Conservation (phyloP, 345 rosid species). For the Luvunga scandens region DNA sequence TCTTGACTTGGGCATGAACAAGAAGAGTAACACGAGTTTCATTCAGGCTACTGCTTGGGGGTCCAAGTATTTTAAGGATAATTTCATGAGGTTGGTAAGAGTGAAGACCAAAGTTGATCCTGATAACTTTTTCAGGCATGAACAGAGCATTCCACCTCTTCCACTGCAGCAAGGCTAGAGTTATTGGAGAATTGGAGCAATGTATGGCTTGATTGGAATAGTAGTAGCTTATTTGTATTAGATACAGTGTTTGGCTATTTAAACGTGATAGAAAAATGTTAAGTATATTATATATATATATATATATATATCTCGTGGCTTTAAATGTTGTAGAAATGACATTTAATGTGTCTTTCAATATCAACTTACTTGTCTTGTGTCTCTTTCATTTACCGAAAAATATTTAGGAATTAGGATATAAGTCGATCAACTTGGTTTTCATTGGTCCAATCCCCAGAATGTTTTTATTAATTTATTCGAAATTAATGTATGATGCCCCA, state of each 20-base stretch:
- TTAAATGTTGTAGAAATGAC: no score
- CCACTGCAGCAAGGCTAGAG: neutral
- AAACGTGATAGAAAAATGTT: no score
- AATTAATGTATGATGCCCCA: no score
- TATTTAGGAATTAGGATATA: no score
- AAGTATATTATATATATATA: no score
- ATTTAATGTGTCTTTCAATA: no score
- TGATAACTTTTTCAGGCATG: conserved; percentile 36
- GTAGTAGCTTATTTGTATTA: neutral
- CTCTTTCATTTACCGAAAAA: no score
- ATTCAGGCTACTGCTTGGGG: conserved; percentile 19
- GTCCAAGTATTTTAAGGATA: conserved; percentile 17
- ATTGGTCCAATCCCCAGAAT: no score
- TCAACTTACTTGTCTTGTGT: no score
- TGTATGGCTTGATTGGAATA: neutral
- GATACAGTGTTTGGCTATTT: neutral
- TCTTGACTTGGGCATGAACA: conserved; percentile 30
- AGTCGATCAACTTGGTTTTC: no score
- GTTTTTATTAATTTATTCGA: no score
- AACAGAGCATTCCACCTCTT: conserved; percentile 43
- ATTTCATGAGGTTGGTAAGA: conserved; percentile 29
- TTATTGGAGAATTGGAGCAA: neutral
- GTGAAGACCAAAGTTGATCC: conserved; percentile 40
- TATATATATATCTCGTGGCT: no score
- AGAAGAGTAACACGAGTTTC: neutral